Evolutionary conservation across 306 rosid genomes (phyloP), one percentile per base, ranked within the genome.

Genomic region (Quercus berberidifolia): DNA sequence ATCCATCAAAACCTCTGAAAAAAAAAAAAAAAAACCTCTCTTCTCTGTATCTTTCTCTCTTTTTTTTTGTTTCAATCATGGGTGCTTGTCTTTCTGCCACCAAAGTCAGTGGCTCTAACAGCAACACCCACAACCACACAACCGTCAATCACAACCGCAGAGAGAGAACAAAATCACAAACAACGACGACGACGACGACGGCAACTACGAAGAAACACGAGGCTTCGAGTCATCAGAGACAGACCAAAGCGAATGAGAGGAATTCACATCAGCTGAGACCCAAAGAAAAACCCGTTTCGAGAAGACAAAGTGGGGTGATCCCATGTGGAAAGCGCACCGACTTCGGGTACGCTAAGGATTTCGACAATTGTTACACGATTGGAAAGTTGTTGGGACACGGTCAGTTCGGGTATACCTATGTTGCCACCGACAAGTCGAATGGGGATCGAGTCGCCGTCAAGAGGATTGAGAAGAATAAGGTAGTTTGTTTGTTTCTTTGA

Each of bases 371-470:
- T 0, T 96, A 90, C 82, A 76, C 91, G 77, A 89, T 96, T 15
- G 99, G 98, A 69, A 96, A 96, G 79, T 82, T 96, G 89, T 84
- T 96, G 43, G 99, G 99, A 1, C 98, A 96, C 13, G 99, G 99
- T 1, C 99, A 96, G 79, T 96, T 96, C 79, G 99, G 99, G 21
- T 96, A 96, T 60, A 96, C 99, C 9, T 96, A 91, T 81, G 98
- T 91, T 7, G 99, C 98, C 4, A 69, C 85, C 9, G 93, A 93
- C 78, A 90, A 85, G 83, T 85, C 73, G 3, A 93, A 88, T 84
- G 98, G 97, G 83, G 96, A 96, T 86, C 96, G 98, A 19, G 99
- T 96, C 19, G 99, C 97, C 21, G 99, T 96, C 4, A 96, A 96
- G 88, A 88, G 89, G 75, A 91, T 96, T 54, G 98, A 96, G 75